Percentiles rank a stretch among this genome's conserved stretches.
Evolutionary conservation across 164 flowering plant species (phyloP).

Genomic region (Magnolia officinalis): DNA sequence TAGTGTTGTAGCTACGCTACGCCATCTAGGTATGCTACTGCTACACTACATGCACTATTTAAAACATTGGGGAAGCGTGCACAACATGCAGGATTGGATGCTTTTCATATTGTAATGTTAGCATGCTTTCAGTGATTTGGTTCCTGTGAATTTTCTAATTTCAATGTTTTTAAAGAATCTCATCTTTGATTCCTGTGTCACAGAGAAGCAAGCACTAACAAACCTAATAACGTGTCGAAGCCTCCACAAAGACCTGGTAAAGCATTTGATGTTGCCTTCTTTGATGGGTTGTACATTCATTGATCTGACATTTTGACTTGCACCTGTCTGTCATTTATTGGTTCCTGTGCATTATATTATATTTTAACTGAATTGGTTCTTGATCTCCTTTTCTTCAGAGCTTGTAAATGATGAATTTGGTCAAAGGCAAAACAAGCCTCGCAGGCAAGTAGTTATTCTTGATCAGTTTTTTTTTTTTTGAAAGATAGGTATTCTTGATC

Average conservation of each 20-base stretch:
- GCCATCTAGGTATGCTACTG: too few species aligned
- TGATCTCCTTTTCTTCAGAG: conserved; percentile 36
- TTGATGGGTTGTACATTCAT: not conserved
- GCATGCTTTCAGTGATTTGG: too few species aligned
- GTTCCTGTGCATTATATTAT: not conserved
- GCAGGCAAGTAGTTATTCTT: conserved; percentile 54
- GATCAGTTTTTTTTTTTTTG: not conserved
- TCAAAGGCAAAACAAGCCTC: conserved; percentile 89
- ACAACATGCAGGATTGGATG: too few species aligned
- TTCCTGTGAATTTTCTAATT: too few species aligned
- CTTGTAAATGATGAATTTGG: conserved; percentile 66
- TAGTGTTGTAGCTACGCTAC: too few species aligned
- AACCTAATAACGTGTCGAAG: conserved; percentile 48
- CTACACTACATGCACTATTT: too few species aligned
- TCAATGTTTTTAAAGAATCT: not conserved
- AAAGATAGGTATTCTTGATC: conserved; percentile 8
- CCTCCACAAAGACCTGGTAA: conserved; percentile 72
- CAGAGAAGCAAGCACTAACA: conserved; percentile 50
- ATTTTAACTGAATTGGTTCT: not conserved
- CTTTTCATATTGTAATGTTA: too few species aligned
- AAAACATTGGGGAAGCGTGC: too few species aligned
- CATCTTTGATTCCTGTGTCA: conserved; percentile 31
- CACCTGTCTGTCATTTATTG: not conserved
- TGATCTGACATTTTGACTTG: not conserved
- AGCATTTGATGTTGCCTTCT: conserved; percentile 3